Evolutionary conservation across 768 basidiomycete species (phyloP).

Genomic region (Amanita inopinata): DNA sequence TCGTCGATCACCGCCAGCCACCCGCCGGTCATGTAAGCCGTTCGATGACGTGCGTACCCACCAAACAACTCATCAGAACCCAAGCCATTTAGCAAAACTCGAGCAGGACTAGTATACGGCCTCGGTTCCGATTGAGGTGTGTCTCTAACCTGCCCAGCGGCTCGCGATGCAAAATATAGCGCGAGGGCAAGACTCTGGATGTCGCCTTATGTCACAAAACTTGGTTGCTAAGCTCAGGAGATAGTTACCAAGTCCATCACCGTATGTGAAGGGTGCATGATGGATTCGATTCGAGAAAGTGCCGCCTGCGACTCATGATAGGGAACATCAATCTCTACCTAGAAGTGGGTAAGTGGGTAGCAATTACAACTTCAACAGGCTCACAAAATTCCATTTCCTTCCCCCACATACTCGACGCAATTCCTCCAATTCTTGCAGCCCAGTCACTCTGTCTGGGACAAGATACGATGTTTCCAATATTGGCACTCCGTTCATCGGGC

Average conservation of each 20-base stretch:
- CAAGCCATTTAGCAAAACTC: slow-evolving; percentile 81
- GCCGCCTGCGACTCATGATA: slow-evolving; percentile 67
- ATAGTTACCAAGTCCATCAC: slow-evolving; percentile 82
- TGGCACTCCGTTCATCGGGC: slow-evolving; percentile 12
- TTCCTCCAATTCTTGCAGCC: slow-evolving; percentile 69
- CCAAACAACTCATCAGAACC: slow-evolving; percentile 95
- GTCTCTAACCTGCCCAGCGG: slow-evolving; percentile 48
- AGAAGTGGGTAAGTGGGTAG: slow-evolving; percentile 4
- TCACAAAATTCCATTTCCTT: slow-evolving; percentile 85
- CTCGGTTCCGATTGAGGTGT: slow-evolving; percentile 23
- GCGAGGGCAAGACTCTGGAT: slow-evolving; percentile 82
- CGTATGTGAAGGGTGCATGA: slow-evolving; percentile 74
- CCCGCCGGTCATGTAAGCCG: slow-evolving; percentile 53
- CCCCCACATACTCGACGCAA: slow-evolving; percentile 64
- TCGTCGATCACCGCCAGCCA: slow-evolving; percentile 78
- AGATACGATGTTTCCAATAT: slow-evolving; percentile 35
- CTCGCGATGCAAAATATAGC: slow-evolving; percentile 87
- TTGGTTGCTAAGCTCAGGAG: background rate
- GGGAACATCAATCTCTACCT: slow-evolving; percentile 79
- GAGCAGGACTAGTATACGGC: slow-evolving; percentile 64
- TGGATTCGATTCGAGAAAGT: slow-evolving; percentile 44
- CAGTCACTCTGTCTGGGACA: slow-evolving; percentile 86
- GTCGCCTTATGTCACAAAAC: background rate
- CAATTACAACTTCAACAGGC: slow-evolving; percentile 14
- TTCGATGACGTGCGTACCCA: slow-evolving; percentile 85